Conservation (phyloP, 495 filamentous ascomycete species). For the Penicillium maclennaniae region DNA sequence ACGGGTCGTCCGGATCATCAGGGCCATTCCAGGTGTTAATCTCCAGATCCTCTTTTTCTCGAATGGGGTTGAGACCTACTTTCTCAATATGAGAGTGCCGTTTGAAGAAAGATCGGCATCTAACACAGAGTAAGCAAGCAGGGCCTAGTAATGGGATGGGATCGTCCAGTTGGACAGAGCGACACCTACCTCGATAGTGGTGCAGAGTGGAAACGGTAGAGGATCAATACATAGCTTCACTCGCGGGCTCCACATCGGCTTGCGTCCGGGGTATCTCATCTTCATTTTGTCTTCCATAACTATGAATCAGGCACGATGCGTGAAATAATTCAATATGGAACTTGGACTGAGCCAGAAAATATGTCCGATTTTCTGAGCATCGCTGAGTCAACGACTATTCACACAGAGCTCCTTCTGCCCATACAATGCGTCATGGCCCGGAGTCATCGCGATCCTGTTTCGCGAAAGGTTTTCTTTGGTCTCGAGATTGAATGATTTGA, state of each 20-base stretch:
- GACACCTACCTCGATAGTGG: conserved; percentile 1
- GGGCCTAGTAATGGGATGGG: too few relatives aligned
- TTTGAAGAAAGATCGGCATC: conserved; percentile 1
- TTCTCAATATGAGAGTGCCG: conserved; percentile 9
- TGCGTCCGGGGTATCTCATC: neutral
- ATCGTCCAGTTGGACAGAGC: too few relatives aligned
- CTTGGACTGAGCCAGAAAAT: neutral
- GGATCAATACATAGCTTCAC: neutral
- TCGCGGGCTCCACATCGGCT: neutral
- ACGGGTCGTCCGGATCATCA: conserved; percentile 33
- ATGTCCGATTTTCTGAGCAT: neutral
- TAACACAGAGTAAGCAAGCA: neutral
- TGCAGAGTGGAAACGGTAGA: conserved; percentile 4
- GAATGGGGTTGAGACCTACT: conserved; percentile 26
- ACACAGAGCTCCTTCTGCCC: neutral
- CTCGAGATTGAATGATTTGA: neutral
- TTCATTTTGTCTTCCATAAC: neutral
- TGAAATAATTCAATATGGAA: neutral
- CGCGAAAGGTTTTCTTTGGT: neutral
- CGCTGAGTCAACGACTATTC: conserved; percentile 3
- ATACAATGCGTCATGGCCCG: neutral
- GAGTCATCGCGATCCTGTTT: neutral
- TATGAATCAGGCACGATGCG: neutral
- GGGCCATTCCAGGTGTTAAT: conserved; percentile 34
- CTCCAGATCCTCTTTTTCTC: conserved; percentile 17